Conservation (phyloP, 371 early-diverging fungal genomes). For the Mycotypha africana region DNA sequence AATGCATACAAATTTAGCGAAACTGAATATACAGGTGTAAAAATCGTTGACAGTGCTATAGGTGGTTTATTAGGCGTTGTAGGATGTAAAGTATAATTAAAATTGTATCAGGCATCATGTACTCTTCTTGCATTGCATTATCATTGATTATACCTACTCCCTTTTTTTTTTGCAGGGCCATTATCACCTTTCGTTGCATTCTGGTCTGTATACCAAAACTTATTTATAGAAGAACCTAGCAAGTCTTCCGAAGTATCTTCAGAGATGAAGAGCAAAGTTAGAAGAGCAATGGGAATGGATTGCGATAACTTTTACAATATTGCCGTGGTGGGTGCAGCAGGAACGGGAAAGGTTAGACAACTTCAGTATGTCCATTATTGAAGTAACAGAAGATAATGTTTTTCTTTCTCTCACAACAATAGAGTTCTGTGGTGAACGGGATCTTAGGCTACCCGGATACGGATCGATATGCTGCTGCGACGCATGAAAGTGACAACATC, state of each 20-base stretch:
- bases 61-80: constrained; percentile 41
- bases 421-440: constrained; percentile 45
- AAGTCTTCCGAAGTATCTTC: constrained; percentile 23
- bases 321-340: constrained; percentile 39
- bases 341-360: constrained; percentile 40
- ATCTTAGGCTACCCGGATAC: constrained; percentile 36
- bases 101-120: no score
- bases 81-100: constrained; percentile 33
- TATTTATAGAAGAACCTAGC: constrained; percentile 31
- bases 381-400: no score
- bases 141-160: no score
- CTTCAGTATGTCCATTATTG: no score
- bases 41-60: constrained; percentile 37
- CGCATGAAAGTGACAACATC: no score
- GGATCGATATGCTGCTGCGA: constrained; percentile 28
- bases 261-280: constrained; percentile 23
- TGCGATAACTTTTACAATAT: constrained; percentile 43
- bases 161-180: no score
- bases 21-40: constrained; percentile 37
- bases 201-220: constrained; percentile 30
- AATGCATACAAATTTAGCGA: constrained; percentile 40
- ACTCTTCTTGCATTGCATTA: no score
- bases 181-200: constrained; percentile 43
- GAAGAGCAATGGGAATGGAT: constrained; percentile 31
- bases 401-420: no score